These are phyloP conservation scores for Paramyrothecium sp. DNA, from an alignment of 2,329 filamentous ascomycete genomes.

Conservation along the genomic window DNA sequence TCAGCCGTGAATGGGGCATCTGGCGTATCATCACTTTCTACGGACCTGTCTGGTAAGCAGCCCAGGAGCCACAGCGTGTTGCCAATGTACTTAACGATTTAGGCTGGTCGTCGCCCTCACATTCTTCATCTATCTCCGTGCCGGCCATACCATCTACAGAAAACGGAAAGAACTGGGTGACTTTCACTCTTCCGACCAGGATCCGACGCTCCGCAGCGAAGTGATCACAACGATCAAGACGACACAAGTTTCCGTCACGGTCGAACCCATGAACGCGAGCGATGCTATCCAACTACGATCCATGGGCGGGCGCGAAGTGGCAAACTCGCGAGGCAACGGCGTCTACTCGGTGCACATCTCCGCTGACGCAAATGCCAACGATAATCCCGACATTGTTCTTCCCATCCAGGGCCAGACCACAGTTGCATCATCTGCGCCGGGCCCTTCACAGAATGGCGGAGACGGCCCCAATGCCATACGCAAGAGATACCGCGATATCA, in stretches of 20 bases:
- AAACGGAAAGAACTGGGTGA: conserved; percentile 62
- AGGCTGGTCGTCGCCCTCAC: conserved; percentile 31
- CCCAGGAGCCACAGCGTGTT: conserved; percentile 5
- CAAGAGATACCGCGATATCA: conserved; percentile 35
- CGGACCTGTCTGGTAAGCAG: conserved; percentile 52
- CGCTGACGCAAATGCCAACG: conserved; percentile 18
- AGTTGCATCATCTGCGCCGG: conserved; percentile 2
- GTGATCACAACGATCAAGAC: conserved; percentile 50
- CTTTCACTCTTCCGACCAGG: conserved; percentile 46
- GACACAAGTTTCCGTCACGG: conserved; percentile 64
- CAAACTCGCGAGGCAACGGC: conserved; percentile 10
- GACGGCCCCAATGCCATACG: conserved; percentile 13
- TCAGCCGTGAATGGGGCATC: conserved; percentile 60
- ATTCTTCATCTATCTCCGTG: conserved; percentile 63
- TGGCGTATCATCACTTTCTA: conserved; percentile 72
- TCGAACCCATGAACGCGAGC: conserved; percentile 33
- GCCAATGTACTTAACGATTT: conserved; percentile 2
- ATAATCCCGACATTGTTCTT: conserved; percentile 29
- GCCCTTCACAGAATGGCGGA: conserved; percentile 5
- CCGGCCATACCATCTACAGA: conserved; percentile 66
- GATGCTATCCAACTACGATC: conserved; percentile 16
- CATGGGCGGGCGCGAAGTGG: conserved; percentile 14
- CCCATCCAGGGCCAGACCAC: neutral
- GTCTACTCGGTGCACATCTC: conserved; percentile 53
- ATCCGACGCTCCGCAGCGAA: conserved; percentile 39